A percentile compares a stretch with the other conserved stretches of the same genome.
These are phyloP conservation scores for Prunus campanulata DNA, from an alignment of 306 rosid species.

Conservation along the genomic window DNA sequence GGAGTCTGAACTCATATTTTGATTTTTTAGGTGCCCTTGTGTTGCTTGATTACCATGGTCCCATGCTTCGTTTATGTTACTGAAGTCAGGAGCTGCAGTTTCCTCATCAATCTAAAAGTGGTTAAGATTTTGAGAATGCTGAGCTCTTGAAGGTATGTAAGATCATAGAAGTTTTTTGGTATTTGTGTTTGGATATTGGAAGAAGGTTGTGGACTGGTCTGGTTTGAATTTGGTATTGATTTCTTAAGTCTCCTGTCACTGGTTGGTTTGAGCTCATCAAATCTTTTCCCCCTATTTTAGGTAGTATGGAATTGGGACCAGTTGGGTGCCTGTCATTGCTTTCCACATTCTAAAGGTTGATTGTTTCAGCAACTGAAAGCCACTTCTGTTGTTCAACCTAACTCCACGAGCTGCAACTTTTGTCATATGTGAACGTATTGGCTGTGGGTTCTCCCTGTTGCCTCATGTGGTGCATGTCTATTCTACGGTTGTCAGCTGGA, in stretches of 20 bases:
- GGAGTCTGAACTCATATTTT: not conserved
- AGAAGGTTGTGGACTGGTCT: not conserved
- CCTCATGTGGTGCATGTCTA: conserved; percentile 22
- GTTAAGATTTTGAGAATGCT: conserved; percentile 35
- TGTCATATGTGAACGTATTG: conserved; percentile 15
- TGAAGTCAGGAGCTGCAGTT: conserved; percentile 46
- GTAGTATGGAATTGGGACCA: conserved; percentile 33
- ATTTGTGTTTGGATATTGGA: not conserved
- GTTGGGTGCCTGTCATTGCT: conserved; percentile 26
- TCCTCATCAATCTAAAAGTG: conserved; percentile 15
- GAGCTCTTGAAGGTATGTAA: conserved; percentile 55
- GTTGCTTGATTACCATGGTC: conserved; percentile 34
- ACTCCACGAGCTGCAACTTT: conserved; percentile 31
- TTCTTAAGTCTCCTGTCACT: not conserved
- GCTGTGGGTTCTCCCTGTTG: conserved; percentile 18
- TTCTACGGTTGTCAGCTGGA: conserved; percentile 31
- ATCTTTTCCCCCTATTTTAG: conserved; percentile 13
- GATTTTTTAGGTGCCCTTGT: conserved; percentile 12
- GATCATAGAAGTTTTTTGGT: not conserved
- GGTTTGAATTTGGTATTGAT: not conserved
- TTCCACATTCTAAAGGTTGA: conserved; percentile 33
- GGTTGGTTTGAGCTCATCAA: not conserved
- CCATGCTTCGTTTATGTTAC: conserved; percentile 19
- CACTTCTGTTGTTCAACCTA: conserved; percentile 27
- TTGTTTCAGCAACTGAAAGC: conserved; percentile 37